Evolutionary conservation across 1,284 basidiomycete genomes (phyloP), one percentile per base, ranked within the genome.

Genomic region (Boletus sp.): DNA sequence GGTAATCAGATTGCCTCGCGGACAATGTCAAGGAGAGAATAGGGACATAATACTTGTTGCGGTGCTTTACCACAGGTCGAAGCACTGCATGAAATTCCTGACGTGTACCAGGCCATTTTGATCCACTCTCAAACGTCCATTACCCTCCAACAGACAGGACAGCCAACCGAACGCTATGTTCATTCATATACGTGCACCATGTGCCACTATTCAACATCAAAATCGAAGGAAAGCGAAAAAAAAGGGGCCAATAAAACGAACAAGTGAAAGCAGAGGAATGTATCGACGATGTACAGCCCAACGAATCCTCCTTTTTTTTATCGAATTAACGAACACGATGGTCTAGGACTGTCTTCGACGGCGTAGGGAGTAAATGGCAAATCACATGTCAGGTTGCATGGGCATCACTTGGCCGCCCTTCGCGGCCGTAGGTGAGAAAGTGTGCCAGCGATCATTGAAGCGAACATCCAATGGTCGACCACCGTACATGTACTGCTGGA

Each of bases 391-490:
- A 7, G 76, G 63, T 53, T 76, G 76, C 63, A 83, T 76, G 13
- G 80, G 73, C 26, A 75, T 75, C 34, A 78, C 68, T 61, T 88
- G 84, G 8, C 88, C 86, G 39, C 91, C 91, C 64, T 90, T 90
- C 1, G 89, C 89, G 33, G 91, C 86, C 12, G 80, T 79, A 0
- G 87, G 81, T 2, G 90, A 80, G 69, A 94, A 94, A 2, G 88
- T 89, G 67, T 94, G 91, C 88, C 89, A 92, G 55, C 89, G 82
- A 58, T 92, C 88, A 66, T 93, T 94, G 80, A 89, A 94, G 56
- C 88, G 83, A 23, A 94, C 91, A 60, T 93, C 91, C 88, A 58
- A 34, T 29, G 91, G 89, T 41, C 91, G 74, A 9, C 91, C 91
- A 51, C 91, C 91, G 57, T 94, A 94, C 80, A 91, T 83, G 62